phyloP scores from a whole-genome alignment of 2,329 filamentous ascomycete genomes.

The Chaetomium olivaceum region DNA sequence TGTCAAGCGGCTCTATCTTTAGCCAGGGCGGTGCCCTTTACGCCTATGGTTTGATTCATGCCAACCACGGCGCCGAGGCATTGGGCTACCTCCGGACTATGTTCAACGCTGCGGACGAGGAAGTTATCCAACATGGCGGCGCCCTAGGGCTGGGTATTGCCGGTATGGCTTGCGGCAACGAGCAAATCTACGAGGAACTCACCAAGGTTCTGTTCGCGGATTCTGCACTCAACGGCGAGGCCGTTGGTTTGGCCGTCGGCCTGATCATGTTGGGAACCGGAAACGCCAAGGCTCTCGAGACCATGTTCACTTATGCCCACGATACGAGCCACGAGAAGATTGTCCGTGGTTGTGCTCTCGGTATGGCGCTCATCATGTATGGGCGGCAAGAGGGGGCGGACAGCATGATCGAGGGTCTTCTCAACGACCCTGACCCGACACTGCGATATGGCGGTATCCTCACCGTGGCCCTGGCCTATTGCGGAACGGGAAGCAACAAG shows the following conservation, averaged over 20 bases:
- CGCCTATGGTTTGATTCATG: constrained; percentile 92
- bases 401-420: constrained; percentile 86
- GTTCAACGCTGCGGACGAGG: constrained; percentile 75
- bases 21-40: constrained; percentile 96
- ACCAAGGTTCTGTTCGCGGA: constrained; percentile 87
- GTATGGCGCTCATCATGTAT: constrained; percentile 99
- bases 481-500: constrained; percentile 97
- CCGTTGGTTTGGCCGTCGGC: constrained; percentile 93
- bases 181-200: constrained; percentile 87
- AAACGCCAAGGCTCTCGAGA: constrained; percentile 86
- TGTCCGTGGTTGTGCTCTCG: constrained; percentile 89
- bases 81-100: constrained; percentile 75
- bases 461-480: constrained; percentile 97
- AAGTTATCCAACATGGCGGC: constrained; percentile 95
- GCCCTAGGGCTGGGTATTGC: constrained; percentile 94
- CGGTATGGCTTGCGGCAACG: constrained; percentile 93
- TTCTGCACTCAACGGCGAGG: constrained; percentile 94
- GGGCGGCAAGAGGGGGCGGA: constrained; percentile 92
- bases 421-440: constrained; percentile 91
- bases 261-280: constrained; percentile 98
- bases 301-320: constrained; percentile 97
- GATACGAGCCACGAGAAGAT: constrained; percentile 99
- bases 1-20: constrained; percentile 82
- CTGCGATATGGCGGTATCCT: constrained; percentile 96
- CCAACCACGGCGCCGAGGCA: constrained; percentile 93